phyloP scores from a whole-genome alignment of 495 filamentous ascomycete genomes.

The Penicillium taxi region DNA sequence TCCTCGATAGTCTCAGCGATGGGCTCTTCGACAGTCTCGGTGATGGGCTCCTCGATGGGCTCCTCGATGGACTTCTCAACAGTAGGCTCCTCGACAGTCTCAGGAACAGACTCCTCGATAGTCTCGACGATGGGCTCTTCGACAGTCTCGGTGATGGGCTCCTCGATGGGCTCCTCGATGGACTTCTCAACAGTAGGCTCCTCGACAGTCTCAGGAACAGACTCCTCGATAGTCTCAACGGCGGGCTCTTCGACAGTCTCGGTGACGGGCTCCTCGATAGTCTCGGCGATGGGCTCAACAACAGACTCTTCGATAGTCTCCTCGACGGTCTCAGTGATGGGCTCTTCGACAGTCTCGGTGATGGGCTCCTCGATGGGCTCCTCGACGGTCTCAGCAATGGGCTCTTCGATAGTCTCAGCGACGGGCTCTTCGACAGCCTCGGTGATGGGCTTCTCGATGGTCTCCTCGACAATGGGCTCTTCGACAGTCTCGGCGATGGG shows the following conservation, averaged over 20 bases:
- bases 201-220: neutral
- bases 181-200: neutral
- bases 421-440: slow-evolving; percentile 5
- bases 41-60: neutral
- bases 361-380: neutral
- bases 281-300: neutral
- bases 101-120: no score
- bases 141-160: neutral
- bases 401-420: neutral
- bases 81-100: neutral
- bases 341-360: neutral
- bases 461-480: slow-evolving; percentile 4
- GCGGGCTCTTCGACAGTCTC: slow-evolving; percentile 3
- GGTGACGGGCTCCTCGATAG: slow-evolving; percentile 1
- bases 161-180: no score
- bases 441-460: no score
- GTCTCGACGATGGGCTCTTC: neutral
- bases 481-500: neutral
- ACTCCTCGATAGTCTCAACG: slow-evolving; percentile 2
- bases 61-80: neutral
- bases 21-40: neutral
- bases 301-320: neutral
- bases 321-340: neutral
- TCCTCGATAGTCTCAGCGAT: neutral
- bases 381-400: neutral